Conservation (phyloP, 345 rosid genomes). For the Gossypium sturtianum region DNA sequence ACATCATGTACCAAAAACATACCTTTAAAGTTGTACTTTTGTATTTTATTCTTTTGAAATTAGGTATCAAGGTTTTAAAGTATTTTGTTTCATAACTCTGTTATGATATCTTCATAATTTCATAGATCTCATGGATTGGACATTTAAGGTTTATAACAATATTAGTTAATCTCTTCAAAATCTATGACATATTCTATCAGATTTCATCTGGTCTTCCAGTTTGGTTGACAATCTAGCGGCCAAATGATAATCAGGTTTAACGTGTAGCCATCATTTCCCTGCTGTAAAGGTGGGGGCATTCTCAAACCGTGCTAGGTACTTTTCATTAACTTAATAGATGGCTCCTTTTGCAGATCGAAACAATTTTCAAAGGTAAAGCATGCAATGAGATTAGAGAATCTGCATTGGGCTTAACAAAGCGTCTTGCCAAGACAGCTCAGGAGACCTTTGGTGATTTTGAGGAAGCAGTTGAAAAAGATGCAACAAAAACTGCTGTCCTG, state of each 20-base stretch:
- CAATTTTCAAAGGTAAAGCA: constrained; percentile 75
- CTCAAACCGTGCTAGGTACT: background rate
- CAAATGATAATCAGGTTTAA: background rate
- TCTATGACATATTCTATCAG: background rate
- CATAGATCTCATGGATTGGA: background rate
- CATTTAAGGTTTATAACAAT: background rate
- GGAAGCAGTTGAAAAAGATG: constrained; percentile 97
- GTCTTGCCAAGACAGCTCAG: constrained; percentile 89
- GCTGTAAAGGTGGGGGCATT: background rate
- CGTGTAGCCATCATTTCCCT: background rate
- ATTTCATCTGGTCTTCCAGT: background rate
- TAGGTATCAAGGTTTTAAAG: background rate
- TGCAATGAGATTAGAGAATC: constrained; percentile 87
- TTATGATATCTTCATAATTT: background rate
- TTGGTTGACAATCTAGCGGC: background rate
- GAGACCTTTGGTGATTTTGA: constrained; percentile 98
- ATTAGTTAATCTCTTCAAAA: background rate
- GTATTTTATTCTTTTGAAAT: constrained; percentile 3
- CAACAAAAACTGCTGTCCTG: constrained; percentile 80
- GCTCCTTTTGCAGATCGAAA: constrained; percentile 53
- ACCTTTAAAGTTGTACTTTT: background rate
- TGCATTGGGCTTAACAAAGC: constrained; percentile 73
- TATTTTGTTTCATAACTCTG: background rate
- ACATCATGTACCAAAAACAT: background rate
- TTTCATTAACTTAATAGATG: background rate